A percentile compares a stretch with the other conserved stretches of the same genome.
Conservation (phyloP, 768 basidiomycete species). For the Trametes cubensis region DNA sequence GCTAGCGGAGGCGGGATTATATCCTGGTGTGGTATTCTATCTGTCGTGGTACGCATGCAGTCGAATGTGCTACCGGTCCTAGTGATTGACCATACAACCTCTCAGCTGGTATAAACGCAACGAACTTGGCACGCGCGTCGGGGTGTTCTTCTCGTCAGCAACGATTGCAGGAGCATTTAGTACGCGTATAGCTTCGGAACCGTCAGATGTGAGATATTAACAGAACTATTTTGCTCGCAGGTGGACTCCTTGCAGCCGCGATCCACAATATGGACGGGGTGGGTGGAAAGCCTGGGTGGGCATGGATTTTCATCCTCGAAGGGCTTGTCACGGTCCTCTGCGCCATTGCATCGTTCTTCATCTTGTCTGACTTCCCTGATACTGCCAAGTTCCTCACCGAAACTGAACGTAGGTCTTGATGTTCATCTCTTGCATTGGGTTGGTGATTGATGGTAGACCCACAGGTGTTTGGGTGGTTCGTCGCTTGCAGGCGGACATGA, state of each 20-base stretch:
- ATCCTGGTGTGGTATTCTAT: slow-evolving; percentile 61
- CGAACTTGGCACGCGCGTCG: slow-evolving; percentile 72
- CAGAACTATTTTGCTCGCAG: slow-evolving; percentile 32
- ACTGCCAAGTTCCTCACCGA: slow-evolving; percentile 70
- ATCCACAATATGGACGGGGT: slow-evolving; percentile 74
- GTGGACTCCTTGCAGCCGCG: slow-evolving; percentile 65
- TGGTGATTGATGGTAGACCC: neutral
- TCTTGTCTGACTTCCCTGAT: slow-evolving; percentile 80
- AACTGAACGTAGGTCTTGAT: slow-evolving; percentile 51
- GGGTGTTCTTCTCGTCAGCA: slow-evolving; percentile 79
- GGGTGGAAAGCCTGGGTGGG: slow-evolving; percentile 64
- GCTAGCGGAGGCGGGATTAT: slow-evolving; percentile 54
- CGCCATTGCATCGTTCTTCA: slow-evolving; percentile 64
- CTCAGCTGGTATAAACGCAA: slow-evolving; percentile 78
- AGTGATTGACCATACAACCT: neutral
- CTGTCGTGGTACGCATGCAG: slow-evolving; percentile 49
- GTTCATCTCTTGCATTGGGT: neutral
- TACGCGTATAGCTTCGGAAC: slow-evolving; percentile 32
- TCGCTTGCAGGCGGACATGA: slow-evolving; percentile 64
- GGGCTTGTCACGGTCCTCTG: slow-evolving; percentile 68
- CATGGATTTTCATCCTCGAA: slow-evolving; percentile 77
- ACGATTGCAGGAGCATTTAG: slow-evolving; percentile 80
- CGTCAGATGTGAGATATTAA: neutral
- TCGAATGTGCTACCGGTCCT: neutral
- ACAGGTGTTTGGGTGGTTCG: slow-evolving; percentile 64